A percentile compares a stretch with the other conserved stretches of the same genome.
Conservation (phyloP, 2,329 filamentous ascomycete genomes). For the Seiridium cupressi region DNA sequence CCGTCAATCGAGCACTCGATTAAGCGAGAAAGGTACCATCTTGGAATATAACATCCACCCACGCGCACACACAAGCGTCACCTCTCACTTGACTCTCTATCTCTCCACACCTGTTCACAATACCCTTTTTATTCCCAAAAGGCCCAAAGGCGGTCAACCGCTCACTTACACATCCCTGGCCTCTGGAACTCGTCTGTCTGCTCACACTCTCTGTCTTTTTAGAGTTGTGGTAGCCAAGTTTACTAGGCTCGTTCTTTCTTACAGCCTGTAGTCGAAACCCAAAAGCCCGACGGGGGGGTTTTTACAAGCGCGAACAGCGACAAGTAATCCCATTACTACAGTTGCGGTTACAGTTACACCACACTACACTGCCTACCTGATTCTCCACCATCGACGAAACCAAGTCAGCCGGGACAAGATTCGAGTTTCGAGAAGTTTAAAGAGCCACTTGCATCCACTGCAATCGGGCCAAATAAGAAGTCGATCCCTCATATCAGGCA, state of each 20-base stretch:
- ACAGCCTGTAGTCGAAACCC: neutral
- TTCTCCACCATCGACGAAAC: neutral
- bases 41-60: neutral
- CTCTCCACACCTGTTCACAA: no score
- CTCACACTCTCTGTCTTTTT: neutral
- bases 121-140: no score
- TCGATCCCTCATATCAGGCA: constrained; percentile 4
- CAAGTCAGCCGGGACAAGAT: neutral
- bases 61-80: neutral
- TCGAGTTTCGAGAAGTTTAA: constrained; percentile 1
- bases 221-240: neutral
- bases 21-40: neutral
- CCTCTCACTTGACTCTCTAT: neutral
- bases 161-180: neutral
- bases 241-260: neutral
- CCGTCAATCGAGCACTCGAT: neutral
- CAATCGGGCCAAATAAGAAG: constrained; percentile 6
- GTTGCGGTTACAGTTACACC: neutral
- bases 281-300: neutral
- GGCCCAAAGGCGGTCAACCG: neutral
- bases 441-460: constrained; percentile 6
- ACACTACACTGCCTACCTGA: neutral
- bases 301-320: constrained; percentile 4
- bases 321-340: constrained; percentile 1
- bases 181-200: neutral